phyloP scores from a whole-genome alignment of 805 yeast species.

The Debaryomyces castellii region DNA sequence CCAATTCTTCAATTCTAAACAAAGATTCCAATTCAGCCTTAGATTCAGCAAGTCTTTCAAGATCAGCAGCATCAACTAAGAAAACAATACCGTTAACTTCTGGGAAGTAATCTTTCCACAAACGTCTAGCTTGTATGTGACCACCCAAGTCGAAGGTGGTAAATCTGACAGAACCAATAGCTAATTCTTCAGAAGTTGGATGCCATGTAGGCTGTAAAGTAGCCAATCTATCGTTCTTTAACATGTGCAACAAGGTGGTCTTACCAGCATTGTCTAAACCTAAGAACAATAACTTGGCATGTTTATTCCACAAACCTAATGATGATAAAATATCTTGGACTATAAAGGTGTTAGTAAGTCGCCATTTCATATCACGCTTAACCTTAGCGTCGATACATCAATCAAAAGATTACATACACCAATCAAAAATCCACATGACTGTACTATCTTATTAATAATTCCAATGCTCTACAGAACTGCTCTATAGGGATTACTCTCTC shows the following conservation, averaged over 20 bases:
- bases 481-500: neutral
- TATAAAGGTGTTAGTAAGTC: constrained; percentile 11
- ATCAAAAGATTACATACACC: constrained; percentile 30
- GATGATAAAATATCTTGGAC: constrained; percentile 47
- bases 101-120: constrained; percentile 99
- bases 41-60: constrained; percentile 92
- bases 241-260: constrained; percentile 47
- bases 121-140: constrained; percentile 96
- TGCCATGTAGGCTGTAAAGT: constrained; percentile 97
- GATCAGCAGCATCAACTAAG: constrained; percentile 95
- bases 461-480: neutral
- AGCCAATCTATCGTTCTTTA: constrained; percentile 91
- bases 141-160: constrained; percentile 99
- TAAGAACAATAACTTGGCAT: constrained; percentile 46
- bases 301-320: constrained; percentile 50
- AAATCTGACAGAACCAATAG: constrained; percentile 94
- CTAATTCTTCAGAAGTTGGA: constrained; percentile 97
- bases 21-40: constrained; percentile 92
- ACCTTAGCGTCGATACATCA: neutral
- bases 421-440: constrained; percentile 37
- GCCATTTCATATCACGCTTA: neutral
- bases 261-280: constrained; percentile 51
- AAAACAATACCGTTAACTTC: constrained; percentile 98
- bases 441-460: neutral
- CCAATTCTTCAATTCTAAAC: constrained; percentile 88